These are phyloP conservation scores for Tuber borchii DNA, from an alignment of 495 filamentous ascomycete species.

Conservation along the genomic window DNA sequence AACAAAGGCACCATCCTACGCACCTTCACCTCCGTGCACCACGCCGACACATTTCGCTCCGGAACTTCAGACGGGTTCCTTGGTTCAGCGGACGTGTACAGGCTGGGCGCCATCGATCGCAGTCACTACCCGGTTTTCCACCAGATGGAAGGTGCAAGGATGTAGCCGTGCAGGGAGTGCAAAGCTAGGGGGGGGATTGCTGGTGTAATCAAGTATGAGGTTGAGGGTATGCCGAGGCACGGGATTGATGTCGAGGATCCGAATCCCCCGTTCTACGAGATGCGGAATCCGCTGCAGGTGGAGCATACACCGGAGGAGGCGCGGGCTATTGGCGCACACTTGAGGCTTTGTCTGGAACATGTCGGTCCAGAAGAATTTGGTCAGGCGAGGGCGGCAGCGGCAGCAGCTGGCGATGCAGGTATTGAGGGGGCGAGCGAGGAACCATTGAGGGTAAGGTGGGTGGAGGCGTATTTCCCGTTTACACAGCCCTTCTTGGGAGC, in stretches of 20 bases:
- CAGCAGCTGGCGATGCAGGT: constrained; percentile 47
- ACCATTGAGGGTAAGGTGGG: too few species aligned
- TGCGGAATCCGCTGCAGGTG: constrained; percentile 77
- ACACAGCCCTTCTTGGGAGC: constrained; percentile 78
- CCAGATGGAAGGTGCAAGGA: too few species aligned
- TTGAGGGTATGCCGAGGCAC: constrained; percentile 61
- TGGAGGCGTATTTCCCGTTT: too few species aligned
- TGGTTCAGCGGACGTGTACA: constrained; percentile 91
- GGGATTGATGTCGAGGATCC: constrained; percentile 72
- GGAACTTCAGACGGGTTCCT: constrained; percentile 71
- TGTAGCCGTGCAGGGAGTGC: constrained; percentile 69
- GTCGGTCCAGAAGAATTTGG: constrained; percentile 86
- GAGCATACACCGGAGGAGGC: constrained; percentile 68
- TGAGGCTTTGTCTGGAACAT: constrained; percentile 81
- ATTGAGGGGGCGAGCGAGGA: constrained; percentile 42
- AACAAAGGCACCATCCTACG: constrained; percentile 76
- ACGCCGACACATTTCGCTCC: constrained; percentile 74
- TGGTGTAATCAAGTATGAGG: constrained; percentile 57
- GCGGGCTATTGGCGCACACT: constrained; percentile 73
- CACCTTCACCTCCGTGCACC: constrained; percentile 89
- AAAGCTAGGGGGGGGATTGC: constrained; percentile 53
- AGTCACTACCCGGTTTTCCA: too few species aligned
- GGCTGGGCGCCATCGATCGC: constrained; percentile 91
- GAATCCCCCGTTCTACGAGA: constrained; percentile 68
- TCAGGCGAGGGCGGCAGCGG: constrained; percentile 62